A percentile compares a stretch with the other conserved stretches of the same genome.
These are phyloP conservation scores for Fusarium burgessii DNA, from an alignment of 2,329 filamentous ascomycete genomes.

Conservation along the genomic window DNA sequence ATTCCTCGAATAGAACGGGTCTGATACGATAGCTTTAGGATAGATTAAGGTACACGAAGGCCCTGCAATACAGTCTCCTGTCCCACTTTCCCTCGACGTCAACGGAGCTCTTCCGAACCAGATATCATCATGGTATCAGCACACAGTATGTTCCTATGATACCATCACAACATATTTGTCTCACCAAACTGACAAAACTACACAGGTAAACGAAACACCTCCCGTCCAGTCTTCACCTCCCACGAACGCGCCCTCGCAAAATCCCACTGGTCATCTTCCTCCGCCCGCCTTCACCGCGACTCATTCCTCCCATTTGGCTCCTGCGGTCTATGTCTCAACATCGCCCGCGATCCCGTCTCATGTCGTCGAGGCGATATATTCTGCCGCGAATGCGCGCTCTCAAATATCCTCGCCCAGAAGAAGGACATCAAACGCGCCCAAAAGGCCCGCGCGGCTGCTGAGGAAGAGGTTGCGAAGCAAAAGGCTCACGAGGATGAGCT, in stretches of 20 bases:
- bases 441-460: conserved; percentile 70
- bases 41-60: background rate
- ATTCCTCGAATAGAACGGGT: background rate
- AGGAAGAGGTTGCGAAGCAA: conserved; percentile 71
- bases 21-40: background rate
- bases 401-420: conserved; percentile 89
- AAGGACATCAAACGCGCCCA: conserved; percentile 90
- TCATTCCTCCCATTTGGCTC: conserved; percentile 92
- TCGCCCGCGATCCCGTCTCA: conserved; percentile 83
- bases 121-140: conserved; percentile 50
- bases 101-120: conserved; percentile 3
- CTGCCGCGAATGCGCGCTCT: conserved; percentile 93
- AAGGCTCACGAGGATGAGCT: conserved; percentile 74
- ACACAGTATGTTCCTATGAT: conserved; percentile 56
- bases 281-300: conserved; percentile 87
- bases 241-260: conserved; percentile 89
- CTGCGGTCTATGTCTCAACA: conserved; percentile 87
- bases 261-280: conserved; percentile 82
- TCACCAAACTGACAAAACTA: background rate
- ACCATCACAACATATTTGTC: background rate
- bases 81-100: conserved; percentile 9
- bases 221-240: conserved; percentile 91
- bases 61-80: background rate
- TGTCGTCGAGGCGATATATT: conserved; percentile 91
- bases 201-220: conserved; percentile 86